Base-by-base conservation (phyloP, 2,329 filamentous ascomycete species). In the Didymosphaeria variabile region DNA sequence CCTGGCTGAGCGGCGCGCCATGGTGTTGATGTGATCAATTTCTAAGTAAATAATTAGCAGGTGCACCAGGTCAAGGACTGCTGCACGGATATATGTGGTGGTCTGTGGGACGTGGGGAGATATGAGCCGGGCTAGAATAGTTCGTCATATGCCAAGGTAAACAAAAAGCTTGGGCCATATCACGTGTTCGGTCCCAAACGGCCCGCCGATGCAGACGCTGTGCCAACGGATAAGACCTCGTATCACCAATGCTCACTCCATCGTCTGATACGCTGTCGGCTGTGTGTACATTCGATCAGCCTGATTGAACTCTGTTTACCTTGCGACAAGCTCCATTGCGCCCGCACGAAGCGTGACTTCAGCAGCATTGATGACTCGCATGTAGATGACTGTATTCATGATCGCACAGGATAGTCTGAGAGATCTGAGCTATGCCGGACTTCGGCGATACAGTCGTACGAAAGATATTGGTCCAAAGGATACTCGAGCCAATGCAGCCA, bases 1-100 rank as follows among this genome's bases (percentile, higher is more conserved):
- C 47, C 76, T 68, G 54, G 76, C 76, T 58, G 76, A 78, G 49
- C 76, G 73, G 56, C 76, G 67, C 65, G 75, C 75, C 76, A 77
- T 78, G 54, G 58, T 71, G 65, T 58, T 42, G 47, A 59, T 52
- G 38, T 40, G 34, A 31, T 63, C 50, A 55, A 61, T 56, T 51
- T 38, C 45, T 50, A 56, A 59, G 56, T 51, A 51, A 53, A 57
- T 56, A 51, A 36, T 55, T 42, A 15, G 52, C 50, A 44, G 53
- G 61, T 47, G 57, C 53, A 52, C 26, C 29, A 46, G 47, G 47
- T 54, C 52, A 31, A 51, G 61, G 60, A 45, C 56, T 45, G 51
- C 51, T 40, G 38, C 61, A 61, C 63, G 66, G 67, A 61, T 67
- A 67, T 64, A 44, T 50, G 47, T 44, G 61, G 63, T 61, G 67